Evolutionary conservation across 495 filamentous ascomycete species (phyloP), one percentile per base, ranked within the genome.

Genomic region (Amniculicola lignicola): DNA sequence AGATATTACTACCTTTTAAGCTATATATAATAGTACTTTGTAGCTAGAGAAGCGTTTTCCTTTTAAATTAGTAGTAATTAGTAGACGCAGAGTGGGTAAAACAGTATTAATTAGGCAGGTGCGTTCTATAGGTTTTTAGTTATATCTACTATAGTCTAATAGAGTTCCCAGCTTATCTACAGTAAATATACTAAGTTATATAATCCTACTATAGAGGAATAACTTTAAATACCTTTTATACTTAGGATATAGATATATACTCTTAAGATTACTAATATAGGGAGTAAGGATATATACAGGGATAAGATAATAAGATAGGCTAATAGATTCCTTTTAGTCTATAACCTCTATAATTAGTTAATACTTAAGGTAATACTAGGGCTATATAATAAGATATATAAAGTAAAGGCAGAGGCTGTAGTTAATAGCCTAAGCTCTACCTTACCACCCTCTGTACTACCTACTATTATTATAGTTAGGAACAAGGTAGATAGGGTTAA

Each of bases 371-470:
- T 22, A 21, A 44, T 44, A 44, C 40, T 7, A 15, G 5, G 14
- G 15, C 40, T 40, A 40, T 40, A 40, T 18, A 18, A 40, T 7
- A 18, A 44, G 40, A 44, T 44, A 44, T 9, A n/a, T n/a, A n/a
- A n/a, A n/a, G n/a, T n/a, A n/a, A n/a, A n/a, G n/a, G n/a, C n/a
- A n/a, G n/a, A n/a, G n/a, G n/a, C n/a, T n/a, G n/a, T n/a, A n/a
- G n/a, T n/a, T n/a, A n/a, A n/a, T n/a, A n/a, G n/a, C n/a, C n/a
- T n/a, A n/a, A n/a, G n/a, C n/a, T n/a, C n/a, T n/a, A n/a, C n/a
- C n/a, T n/a, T n/a, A n/a, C n/a, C n/a, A n/a, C n/a, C 7, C n/a
- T n/a, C n/a, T n/a, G n/a, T n/a, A 23, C 22, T 25, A 22, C 40
- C 40, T 25, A 11, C 40, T 22, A 15, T 44, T 44, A 22, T 44